Base-by-base conservation (phyloP, 2,329 filamentous ascomycete genomes). In the Monilinia vaccinii-corymbosi region DNA sequence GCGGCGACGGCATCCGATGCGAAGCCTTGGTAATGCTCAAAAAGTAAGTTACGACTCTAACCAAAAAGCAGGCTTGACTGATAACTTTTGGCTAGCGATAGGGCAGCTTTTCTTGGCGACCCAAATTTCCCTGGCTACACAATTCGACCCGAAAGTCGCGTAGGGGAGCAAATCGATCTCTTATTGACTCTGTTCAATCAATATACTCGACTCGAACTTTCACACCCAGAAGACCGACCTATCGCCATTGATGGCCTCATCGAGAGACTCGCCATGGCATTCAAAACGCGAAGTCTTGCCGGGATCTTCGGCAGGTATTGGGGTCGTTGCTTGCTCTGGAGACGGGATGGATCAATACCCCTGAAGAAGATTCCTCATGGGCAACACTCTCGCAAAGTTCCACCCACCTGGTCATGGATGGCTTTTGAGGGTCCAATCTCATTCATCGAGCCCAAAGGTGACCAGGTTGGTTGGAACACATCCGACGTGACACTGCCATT, bases 1-100 rank as follows among this genome's bases (percentile, higher is more conserved):
- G 75, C 44, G 71, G 74, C 4, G 44, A 64, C 0, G 69, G 73
- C 0, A 67, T 75, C 0, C 65, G 68, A 1, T 75, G 71, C 31
- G 72, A 75, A 55, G 73, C 70, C 0, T 28, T 75, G 53, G 65
- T 63, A 0, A 68, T 60, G 13, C 70, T 73, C 60, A 60, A 60
- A n/a, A 74, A 72, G 74, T 74, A 44, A 31, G 47, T 28, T 44
- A 4, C 9, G 10, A 5, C 9, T 45, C 25, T 8, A 52, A 25
- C 16, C 34, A 10, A 11, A 36, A 34, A 16, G 18, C 7, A 58
- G n/a, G 3, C 36, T 45, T 13, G 14, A 44, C 47, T 52, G 16
- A 45, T 9, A n/a, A 13, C 1, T 18, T 13, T 44, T 36, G 14
- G 8, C 25, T 11, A 58, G 34, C 18, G 56, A 50, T 32, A 58